A percentile compares a stretch with the other conserved stretches of the same genome.
Evolutionary conservation across 75 land plant genomes (phyloP).

Genomic region (Pseudotsuga menziesii): DNA sequence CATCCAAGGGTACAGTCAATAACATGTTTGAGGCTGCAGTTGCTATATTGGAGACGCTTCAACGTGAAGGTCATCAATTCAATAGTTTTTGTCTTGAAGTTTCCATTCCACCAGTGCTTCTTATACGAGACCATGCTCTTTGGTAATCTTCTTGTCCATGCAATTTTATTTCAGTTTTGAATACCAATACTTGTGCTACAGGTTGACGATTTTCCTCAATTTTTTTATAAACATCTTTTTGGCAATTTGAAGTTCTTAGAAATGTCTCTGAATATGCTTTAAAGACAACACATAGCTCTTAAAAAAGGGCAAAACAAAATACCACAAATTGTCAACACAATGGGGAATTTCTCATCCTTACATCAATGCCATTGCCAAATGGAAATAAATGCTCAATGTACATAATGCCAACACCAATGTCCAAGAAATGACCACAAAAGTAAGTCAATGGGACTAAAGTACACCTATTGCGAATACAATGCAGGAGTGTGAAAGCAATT

Average conservation of each 20-base stretch:
- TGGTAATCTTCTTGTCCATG: conserved; percentile 34
- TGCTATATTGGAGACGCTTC: conserved; percentile 40
- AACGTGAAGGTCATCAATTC: conserved; percentile 43
- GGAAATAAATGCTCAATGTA: too few species aligned
- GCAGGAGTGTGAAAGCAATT: too few species aligned
- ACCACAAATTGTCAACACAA: too few species aligned
- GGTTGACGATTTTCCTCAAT: not conserved
- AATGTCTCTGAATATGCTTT: not conserved
- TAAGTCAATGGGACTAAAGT: too few species aligned
- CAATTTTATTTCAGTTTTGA: not conserved
- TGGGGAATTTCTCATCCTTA: too few species aligned
- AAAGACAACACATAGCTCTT: too few species aligned
- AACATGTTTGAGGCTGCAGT: conserved; percentile 18
- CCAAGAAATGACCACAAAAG: too few species aligned
- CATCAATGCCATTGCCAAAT: too few species aligned
- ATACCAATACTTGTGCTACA: not conserved
- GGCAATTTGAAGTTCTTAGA: not conserved
- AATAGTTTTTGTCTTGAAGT: conserved; percentile 70
- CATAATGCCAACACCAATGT: too few species aligned
- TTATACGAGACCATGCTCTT: conserved; percentile 53
- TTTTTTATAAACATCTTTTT: not conserved
- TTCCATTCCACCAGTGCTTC: conserved; percentile 51
- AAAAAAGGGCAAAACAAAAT: too few species aligned
- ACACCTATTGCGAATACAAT: too few species aligned
- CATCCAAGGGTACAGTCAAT: conserved; percentile 7